A percentile compares a stretch with the other conserved stretches of the same genome.
These are phyloP conservation scores for Favolaschia claudopus DNA, from an alignment of 768 basidiomycete genomes.

Conservation along the genomic window DNA sequence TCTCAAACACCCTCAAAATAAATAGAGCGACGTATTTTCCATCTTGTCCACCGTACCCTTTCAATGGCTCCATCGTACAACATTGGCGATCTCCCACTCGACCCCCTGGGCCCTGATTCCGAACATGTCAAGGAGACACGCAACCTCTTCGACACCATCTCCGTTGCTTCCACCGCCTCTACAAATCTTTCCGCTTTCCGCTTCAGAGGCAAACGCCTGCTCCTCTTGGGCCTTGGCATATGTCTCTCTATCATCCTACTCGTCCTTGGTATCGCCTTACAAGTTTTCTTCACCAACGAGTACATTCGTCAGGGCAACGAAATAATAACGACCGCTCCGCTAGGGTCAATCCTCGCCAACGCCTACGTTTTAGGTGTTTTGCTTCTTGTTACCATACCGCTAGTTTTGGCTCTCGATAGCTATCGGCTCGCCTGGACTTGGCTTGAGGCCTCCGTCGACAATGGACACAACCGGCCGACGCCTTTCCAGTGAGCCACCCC, in stretches of 20 bases:
- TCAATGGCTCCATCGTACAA: constrained; percentile 16
- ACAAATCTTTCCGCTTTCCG: neutral
- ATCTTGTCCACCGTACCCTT: neutral
- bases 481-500: constrained; percentile 21
- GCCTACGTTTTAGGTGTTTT: constrained; percentile 4
- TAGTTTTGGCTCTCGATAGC: neutral
- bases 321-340: constrained; percentile 17
- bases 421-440: constrained; percentile 23
- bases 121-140: constrained; percentile 3
- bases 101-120: neutral
- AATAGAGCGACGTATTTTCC: neutral
- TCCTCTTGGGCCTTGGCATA: constrained; percentile 4
- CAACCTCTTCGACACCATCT: constrained; percentile 1
- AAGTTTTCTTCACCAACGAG: constrained; percentile 22
- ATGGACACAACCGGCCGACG: constrained; percentile 20
- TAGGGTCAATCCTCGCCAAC: constrained; percentile 17
- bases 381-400: constrained; percentile 7
- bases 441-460: constrained; percentile 17
- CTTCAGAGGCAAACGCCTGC: constrained; percentile 18
- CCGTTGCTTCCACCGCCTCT: neutral
- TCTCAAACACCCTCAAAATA: constrained; percentile 7
- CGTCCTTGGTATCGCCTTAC: neutral
- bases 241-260: constrained; percentile 2
- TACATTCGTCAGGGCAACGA: constrained; percentile 1
- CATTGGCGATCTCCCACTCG: constrained; percentile 11